These are phyloP conservation scores for Puccinia novopanici DNA, from an alignment of 1,284 basidiomycete species.

Conservation along the genomic window DNA sequence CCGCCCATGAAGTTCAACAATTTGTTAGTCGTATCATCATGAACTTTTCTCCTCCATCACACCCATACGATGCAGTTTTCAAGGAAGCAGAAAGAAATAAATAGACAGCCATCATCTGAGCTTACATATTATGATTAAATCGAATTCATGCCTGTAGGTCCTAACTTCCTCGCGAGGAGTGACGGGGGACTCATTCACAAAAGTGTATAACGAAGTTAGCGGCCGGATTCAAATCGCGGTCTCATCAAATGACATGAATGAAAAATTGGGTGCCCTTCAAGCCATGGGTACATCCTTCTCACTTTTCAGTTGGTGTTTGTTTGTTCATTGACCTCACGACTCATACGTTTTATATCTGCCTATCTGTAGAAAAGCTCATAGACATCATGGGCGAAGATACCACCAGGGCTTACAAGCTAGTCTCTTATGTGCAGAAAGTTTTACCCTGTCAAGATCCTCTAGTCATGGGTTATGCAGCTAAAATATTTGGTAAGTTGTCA, in stretches of 20 bases:
- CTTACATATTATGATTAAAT: constrained; percentile 1
- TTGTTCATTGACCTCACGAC: background rate
- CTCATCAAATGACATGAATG: constrained; percentile 51
- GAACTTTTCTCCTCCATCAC: background rate
- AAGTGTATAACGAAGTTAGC: constrained; percentile 51
- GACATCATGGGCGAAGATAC: constrained; percentile 55
- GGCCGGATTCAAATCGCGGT: constrained; percentile 48
- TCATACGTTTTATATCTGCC: background rate
- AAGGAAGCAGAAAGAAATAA: background rate
- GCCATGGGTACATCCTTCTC: constrained; percentile 44
- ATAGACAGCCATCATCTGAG: background rate
- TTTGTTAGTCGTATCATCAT: constrained; percentile 24
- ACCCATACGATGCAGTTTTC: background rate
- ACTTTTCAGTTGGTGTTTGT: background rate
- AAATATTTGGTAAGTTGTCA: constrained; percentile 55
- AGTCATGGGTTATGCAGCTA: constrained; percentile 58
- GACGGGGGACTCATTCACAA: constrained; percentile 50
- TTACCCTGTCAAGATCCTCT: constrained; percentile 57
- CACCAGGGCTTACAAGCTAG: constrained; percentile 56
- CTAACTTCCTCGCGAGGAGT: constrained; percentile 50
- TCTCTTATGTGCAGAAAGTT: constrained; percentile 57
- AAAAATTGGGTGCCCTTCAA: constrained; percentile 51
- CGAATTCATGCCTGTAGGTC: constrained; percentile 19
- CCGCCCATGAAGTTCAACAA: constrained; percentile 51
- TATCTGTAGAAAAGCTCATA: constrained; percentile 41